These are phyloP conservation scores for Quercus lobata DNA, from an alignment of 331 rosid genomes.

Conservation along the genomic window DNA sequence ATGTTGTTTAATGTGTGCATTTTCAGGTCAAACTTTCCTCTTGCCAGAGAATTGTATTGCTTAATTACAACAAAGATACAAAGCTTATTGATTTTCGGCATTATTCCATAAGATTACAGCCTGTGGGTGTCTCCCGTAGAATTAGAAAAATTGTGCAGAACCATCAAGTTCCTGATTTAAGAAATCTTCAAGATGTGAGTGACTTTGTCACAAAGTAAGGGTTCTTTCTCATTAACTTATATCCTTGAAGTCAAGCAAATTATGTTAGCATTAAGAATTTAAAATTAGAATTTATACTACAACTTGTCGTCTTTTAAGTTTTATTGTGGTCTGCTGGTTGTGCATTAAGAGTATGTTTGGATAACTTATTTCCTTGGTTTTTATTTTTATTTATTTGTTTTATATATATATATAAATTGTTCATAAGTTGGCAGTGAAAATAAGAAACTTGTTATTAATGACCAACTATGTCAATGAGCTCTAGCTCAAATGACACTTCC, in stretches of 20 bases:
- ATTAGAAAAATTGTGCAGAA: conserved; percentile 87
- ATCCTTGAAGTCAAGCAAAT: neutral
- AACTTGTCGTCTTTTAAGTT: neutral
- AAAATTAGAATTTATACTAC: neutral
- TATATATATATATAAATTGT: no score
- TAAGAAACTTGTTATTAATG: no score
- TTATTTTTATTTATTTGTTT: no score
- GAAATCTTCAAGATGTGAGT: conserved; percentile 92
- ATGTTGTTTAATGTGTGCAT: conserved; percentile 14
- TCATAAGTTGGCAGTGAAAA: no score
- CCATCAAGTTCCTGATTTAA: conserved; percentile 86
- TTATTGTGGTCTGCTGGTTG: neutral
- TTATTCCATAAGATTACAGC: conserved; percentile 87
- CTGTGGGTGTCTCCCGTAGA: conserved; percentile 94
- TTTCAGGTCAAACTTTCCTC: conserved; percentile 82
- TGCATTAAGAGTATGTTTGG: neutral
- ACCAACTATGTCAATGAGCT: no score
- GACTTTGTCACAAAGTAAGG: conserved; percentile 95
- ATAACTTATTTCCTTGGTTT: no score
- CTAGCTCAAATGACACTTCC: no score
- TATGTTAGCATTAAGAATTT: neutral
- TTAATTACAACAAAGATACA: conserved; percentile 87
- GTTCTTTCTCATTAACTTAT: neutral
- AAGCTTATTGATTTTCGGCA: conserved; percentile 88
- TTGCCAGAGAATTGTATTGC: conserved; percentile 92